phyloP scores from a whole-genome alignment of 2,329 filamentous ascomycete species.

The Diaporthe sp. region DNA sequence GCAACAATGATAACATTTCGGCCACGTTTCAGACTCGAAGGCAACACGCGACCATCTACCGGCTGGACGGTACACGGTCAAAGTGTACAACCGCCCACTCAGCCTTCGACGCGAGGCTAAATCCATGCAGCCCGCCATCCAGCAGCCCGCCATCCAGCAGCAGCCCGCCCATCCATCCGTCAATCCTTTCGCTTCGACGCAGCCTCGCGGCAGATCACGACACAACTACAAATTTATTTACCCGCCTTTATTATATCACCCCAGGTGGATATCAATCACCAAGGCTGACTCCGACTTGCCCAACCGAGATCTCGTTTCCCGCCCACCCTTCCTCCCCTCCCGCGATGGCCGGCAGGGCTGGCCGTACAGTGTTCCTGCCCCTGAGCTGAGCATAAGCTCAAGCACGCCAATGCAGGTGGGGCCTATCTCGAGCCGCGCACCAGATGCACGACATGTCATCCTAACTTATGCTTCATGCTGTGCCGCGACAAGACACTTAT shows the following conservation, averaged over 20 bases:
- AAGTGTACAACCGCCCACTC: neutral
- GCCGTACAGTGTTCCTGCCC: constrained; percentile 14
- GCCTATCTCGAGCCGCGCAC: constrained; percentile 24
- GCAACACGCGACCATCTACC: constrained; percentile 24
- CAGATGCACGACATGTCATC: constrained; percentile 21
- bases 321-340: neutral
- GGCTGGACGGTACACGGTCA: constrained; percentile 23
- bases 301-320: constrained; percentile 16
- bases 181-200: neutral
- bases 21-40: constrained; percentile 38
- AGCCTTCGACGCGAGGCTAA: constrained; percentile 20
- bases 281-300: neutral
- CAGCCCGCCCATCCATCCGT: neutral
- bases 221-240: neutral
- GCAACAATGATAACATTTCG: constrained; percentile 20
- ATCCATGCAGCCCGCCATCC: neutral
- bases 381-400: constrained; percentile 37
- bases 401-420: constrained; percentile 20
- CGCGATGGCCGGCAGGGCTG: constrained; percentile 5
- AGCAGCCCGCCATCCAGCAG: neutral
- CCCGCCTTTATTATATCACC: neutral
- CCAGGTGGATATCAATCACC: neutral
- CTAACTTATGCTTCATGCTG: constrained; percentile 33
- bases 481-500: constrained; percentile 13
- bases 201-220: constrained; percentile 13